Percentiles rank a stretch among this genome's conserved stretches.
These are phyloP conservation scores for Pleurotus tuber-regium DNA, from an alignment of 768 basidiomycete species.

Conservation along the genomic window DNA sequence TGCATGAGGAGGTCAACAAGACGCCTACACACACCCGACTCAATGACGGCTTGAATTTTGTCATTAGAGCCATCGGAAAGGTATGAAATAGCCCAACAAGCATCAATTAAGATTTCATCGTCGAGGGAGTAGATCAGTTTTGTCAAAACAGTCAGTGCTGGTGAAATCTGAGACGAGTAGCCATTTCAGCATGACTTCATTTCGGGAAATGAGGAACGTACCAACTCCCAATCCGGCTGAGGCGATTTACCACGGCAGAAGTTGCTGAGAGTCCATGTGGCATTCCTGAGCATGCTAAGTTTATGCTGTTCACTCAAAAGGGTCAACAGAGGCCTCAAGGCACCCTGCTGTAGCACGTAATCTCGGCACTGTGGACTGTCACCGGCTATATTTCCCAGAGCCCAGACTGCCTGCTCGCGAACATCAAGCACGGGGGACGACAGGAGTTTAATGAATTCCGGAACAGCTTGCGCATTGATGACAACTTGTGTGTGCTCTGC, in stretches of 20 bases:
- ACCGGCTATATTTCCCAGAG: constrained; percentile 97
- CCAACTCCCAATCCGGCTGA: constrained; percentile 97
- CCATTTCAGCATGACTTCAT: constrained; percentile 14
- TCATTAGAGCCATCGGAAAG: constrained; percentile 98
- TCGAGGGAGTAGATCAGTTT: constrained; percentile 99
- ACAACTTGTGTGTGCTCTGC: constrained; percentile 98
- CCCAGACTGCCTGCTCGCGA: constrained; percentile 99
- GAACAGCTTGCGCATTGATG: constrained; percentile 91
- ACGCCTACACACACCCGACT: constrained; percentile 95
- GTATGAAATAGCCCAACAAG: constrained; percentile 99
- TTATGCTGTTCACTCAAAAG: constrained; percentile 96
- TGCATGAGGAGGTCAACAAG: constrained; percentile 97
- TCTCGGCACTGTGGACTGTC: constrained; percentile 98
- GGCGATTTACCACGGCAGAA: constrained; percentile 98
- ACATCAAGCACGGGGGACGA: constrained; percentile 96
- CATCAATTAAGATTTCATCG: constrained; percentile 98
- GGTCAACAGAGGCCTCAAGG: constrained; percentile 86
- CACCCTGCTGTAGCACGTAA: constrained; percentile 92
- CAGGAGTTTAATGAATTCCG: constrained; percentile 94
- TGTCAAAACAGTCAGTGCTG: constrained; percentile 93
- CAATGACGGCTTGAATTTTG: constrained; percentile 99
- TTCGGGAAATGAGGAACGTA: constrained; percentile 35
- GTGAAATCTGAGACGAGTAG: constrained; percentile 74
- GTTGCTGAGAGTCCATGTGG: constrained; percentile 99
- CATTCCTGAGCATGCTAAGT: constrained; percentile 96